Conservation (phyloP, 163 green algal species). For the Chloroidium sp. region DNA sequence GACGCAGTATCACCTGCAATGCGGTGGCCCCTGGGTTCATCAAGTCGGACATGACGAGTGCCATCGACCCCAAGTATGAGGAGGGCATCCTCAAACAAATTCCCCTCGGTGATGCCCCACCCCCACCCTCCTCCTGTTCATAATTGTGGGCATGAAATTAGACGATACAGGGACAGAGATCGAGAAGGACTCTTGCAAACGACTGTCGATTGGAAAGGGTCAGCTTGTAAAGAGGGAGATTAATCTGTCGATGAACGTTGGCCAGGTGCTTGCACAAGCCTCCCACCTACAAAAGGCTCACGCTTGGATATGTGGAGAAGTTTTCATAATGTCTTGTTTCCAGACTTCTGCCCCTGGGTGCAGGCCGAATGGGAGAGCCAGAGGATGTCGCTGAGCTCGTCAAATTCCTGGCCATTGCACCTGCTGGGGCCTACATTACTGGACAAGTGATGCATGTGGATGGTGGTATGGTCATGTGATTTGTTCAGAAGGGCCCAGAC, state of each 20-base stretch:
- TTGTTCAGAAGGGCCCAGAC: no score
- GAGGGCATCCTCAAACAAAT: constrained; percentile 87
- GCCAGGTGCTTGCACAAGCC: no score
- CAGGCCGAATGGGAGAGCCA: constrained; percentile 83
- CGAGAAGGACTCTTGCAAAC: no score
- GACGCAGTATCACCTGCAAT: constrained; percentile 84
- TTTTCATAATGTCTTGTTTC: neutral
- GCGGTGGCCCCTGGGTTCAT: constrained; percentile 96
- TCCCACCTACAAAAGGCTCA: no score
- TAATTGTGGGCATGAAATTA: no score
- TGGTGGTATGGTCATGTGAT: constrained; percentile 90
- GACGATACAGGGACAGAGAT: no score
- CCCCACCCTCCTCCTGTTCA: neutral
- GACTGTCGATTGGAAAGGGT: no score
- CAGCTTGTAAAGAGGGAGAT: no score
- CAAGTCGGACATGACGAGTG: constrained; percentile 91
- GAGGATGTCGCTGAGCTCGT: constrained; percentile 95
- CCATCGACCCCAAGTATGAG: constrained; percentile 91
- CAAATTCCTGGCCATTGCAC: constrained; percentile 92
- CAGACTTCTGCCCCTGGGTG: neutral
- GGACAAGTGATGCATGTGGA: constrained; percentile 85
- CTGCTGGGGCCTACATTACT: constrained; percentile 93
- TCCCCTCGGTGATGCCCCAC: constrained; percentile 63
- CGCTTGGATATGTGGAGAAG: no score
- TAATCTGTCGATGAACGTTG: no score